Base-by-base conservation (phyloP, 2,329 filamentous ascomycete species). In the Cercospora canescens region DNA sequence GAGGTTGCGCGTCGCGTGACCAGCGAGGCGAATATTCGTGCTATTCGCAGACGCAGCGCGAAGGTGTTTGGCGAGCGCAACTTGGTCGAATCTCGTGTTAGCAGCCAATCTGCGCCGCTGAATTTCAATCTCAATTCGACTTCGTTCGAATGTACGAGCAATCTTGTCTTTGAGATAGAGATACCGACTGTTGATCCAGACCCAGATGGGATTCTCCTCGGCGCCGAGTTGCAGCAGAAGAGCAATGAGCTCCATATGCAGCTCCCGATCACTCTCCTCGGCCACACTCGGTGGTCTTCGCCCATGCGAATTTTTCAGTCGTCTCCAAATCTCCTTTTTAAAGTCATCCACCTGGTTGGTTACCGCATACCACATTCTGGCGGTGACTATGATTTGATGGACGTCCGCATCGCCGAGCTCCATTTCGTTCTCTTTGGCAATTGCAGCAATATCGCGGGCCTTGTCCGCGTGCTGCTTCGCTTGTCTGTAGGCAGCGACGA, bases 141-240 rank as follows among this genome's bases (percentile, higher is more conserved):
- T 90, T n/a, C 93, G 88, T 69, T 98, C 93, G 60, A 93, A 92
- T 14, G 89, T 91, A 0, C 86, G 84, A 48, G 88, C 87, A 61
- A 98, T 94, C 76, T 92, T 96, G 70, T 89, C 89, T 79, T 95
- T 97, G 63, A 99, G 84, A 74, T 94, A 89, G 70, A 97, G 92
- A 75, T 94, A 96, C 54, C 92, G 89, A 74, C 93, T 97, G 63
- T 94, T 83, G 28, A 99, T 87, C 94, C 95, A 99, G 11, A 96
- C 86, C 92, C 92, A 97, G 68, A 99, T 96, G 1, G 95, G 95
- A 73, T 96, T 99, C 66, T 98, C 93, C 9, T 96, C 91, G 2
- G 97, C 93, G 6, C 95, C 96, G 21, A 99, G 83, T 78, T 99
- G 94, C n/a, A 99, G 82, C 61, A 99, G 84, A 37, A 97, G 84